Evolutionary conservation across 768 basidiomycete species (phyloP).

Genomic region (Pleurotus sapidus): DNA sequence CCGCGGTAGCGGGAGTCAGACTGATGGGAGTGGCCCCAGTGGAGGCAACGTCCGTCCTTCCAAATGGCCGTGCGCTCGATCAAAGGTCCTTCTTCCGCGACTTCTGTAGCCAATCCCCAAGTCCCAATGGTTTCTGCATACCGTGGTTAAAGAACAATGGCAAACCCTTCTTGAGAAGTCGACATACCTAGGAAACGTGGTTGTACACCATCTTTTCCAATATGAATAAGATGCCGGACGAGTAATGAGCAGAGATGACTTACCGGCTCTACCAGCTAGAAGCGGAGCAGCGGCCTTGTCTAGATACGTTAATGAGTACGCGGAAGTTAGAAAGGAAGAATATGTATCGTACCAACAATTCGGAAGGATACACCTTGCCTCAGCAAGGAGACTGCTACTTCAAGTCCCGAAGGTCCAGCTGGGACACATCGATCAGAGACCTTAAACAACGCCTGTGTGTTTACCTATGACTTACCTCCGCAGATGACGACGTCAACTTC

Average conservation of each 20-base stretch:
- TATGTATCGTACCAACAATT: neutral
- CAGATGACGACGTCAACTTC: neutral
- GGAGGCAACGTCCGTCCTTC: neutral
- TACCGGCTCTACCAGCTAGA: neutral
- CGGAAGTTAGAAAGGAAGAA: no score
- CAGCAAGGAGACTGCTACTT: neutral
- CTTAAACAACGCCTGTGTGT: neutral
- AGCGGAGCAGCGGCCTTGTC: neutral
- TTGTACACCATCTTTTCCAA: neutral
- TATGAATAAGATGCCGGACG: neutral
- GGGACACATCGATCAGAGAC: neutral
- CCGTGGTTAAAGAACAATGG: neutral
- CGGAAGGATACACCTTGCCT: neutral
- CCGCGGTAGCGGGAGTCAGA: neutral
- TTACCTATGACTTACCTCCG: neutral
- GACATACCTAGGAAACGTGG: neutral
- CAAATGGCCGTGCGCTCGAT: neutral
- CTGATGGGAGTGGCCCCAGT: neutral
- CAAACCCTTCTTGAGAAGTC: neutral
- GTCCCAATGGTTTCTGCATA: neutral
- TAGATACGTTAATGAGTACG: neutral
- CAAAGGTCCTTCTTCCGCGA: neutral
- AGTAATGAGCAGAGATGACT: neutral
- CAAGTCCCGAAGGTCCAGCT: neutral
- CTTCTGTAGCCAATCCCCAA: neutral